Evolutionary conservation across 2,329 filamentous ascomycete genomes (phyloP).

Genomic region (Ophiostoma perfectum): DNA sequence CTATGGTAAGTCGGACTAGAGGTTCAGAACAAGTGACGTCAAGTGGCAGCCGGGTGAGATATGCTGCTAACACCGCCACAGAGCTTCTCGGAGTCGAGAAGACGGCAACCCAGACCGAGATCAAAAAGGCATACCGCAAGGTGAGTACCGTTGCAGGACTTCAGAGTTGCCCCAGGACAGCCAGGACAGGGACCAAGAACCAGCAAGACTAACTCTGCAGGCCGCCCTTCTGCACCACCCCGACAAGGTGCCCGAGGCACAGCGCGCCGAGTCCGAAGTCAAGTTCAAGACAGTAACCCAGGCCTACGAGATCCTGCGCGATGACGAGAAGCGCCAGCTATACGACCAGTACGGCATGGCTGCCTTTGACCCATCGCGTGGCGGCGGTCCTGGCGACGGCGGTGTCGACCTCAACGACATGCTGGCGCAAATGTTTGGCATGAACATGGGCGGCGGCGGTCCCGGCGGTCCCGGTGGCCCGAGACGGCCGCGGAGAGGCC

Average conservation of each 20-base stretch:
- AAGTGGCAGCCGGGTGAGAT: neutral
- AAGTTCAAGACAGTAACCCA: constrained; percentile 91
- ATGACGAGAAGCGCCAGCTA: constrained; percentile 85
- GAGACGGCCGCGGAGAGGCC: constrained; percentile 62
- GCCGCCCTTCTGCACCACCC: constrained; percentile 84
- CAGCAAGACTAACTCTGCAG: constrained; percentile 40
- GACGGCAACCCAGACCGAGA: constrained; percentile 67
- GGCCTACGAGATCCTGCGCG: constrained; percentile 95
- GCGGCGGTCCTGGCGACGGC: constrained; percentile 56
- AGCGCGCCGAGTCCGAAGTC: constrained; percentile 77
- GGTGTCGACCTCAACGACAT: constrained; percentile 88
- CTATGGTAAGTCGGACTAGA: constrained; percentile 41
- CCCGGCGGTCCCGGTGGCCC: constrained; percentile 40
- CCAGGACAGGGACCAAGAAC: neutral
- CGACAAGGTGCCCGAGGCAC: constrained; percentile 86
- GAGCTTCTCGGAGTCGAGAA: constrained; percentile 74
- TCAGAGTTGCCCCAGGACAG: neutral
- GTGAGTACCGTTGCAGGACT: constrained; percentile 43
- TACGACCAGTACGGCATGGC: constrained; percentile 96
- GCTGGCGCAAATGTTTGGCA: constrained; percentile 84
- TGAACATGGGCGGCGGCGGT: constrained; percentile 53
- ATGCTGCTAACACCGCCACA: constrained; percentile 35
- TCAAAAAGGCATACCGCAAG: constrained; percentile 96
- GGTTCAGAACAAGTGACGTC: no score
- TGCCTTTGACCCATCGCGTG: constrained; percentile 76